A percentile compares a stretch with the other conserved stretches of the same genome.
Evolutionary conservation across 2,329 filamentous ascomycete species (phyloP).

Genomic region (Stachybotrys chlorohalonatus): DNA sequence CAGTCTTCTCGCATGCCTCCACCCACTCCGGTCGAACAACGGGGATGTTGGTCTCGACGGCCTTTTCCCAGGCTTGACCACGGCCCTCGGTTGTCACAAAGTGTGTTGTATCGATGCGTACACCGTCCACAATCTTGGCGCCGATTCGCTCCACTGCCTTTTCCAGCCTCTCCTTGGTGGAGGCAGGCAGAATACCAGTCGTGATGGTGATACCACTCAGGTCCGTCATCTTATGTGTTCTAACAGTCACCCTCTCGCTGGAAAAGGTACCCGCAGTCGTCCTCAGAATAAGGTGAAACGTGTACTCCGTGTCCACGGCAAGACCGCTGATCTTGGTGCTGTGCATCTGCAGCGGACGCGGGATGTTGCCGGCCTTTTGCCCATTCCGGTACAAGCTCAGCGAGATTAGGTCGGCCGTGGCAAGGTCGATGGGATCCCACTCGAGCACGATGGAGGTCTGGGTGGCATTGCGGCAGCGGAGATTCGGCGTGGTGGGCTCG

Average conservation of each 20-base stretch:
- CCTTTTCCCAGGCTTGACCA: constrained; percentile 89
- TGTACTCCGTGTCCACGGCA: constrained; percentile 94
- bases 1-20: constrained; percentile 88
- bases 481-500: constrained; percentile 65
- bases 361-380: constrained; percentile 93
- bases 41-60: constrained; percentile 94
- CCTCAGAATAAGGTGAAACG: constrained; percentile 83
- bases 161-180: constrained; percentile 62
- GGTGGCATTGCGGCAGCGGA: constrained; percentile 92
- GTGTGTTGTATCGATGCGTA: constrained; percentile 95
- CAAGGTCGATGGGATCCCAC: constrained; percentile 92
- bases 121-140: constrained; percentile 79
- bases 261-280: constrained; percentile 83
- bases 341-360: constrained; percentile 74
- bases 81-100: constrained; percentile 94
- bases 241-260: constrained; percentile 75
- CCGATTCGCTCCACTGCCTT: constrained; percentile 80
- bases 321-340: constrained; percentile 96
- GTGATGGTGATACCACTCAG: constrained; percentile 92
- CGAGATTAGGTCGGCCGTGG: constrained; percentile 83
- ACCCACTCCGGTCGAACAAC: constrained; percentile 97
- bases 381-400: constrained; percentile 91
- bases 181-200: constrained; percentile 70
- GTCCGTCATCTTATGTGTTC: constrained; percentile 98
- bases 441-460: constrained; percentile 98